These are phyloP conservation scores for Porodaedalea pini DNA, from an alignment of 1,284 basidiomycete genomes.

Conservation along the genomic window DNA sequence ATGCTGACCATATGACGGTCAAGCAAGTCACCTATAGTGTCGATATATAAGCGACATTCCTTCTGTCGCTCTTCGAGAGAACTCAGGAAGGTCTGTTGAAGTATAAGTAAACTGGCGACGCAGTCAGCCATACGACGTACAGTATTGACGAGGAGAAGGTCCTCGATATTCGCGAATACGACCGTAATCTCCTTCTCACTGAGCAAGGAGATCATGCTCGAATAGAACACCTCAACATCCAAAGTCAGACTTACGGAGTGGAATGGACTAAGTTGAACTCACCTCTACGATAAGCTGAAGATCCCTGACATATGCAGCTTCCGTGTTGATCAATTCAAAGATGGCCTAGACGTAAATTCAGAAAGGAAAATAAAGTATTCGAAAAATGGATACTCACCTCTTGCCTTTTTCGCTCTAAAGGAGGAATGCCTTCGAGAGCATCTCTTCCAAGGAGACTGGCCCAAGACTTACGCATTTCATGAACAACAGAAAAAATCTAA, in stretches of 20 bases:
- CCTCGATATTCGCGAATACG: conserved; percentile 92
- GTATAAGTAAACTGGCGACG: conserved; percentile 20
- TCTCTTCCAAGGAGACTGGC: conserved; percentile 82
- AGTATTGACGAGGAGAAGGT: conserved; percentile 84
- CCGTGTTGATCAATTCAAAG: conserved; percentile 89
- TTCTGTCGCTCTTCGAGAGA: conserved; percentile 89
- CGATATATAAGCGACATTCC: conserved; percentile 85
- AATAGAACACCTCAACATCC: conserved; percentile 69
- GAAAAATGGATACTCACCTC: conserved; percentile 54
- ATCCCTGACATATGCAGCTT: conserved; percentile 84
- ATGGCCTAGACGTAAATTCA: conserved; percentile 51
- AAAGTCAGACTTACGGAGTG: background rate
- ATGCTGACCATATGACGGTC: conserved; percentile 72
- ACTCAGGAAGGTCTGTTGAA: conserved; percentile 68
- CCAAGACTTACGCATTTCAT: conserved; percentile 67
- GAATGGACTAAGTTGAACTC: conserved; percentile 19
- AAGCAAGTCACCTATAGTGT: conserved; percentile 84
- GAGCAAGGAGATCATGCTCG: conserved; percentile 69
- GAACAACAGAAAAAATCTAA: conserved; percentile 9
- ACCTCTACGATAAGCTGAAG: conserved; percentile 89
- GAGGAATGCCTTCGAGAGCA: conserved; percentile 74
- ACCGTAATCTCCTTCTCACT: conserved; percentile 76
- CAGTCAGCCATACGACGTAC: conserved; percentile 37
- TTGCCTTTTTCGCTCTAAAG: conserved; percentile 79
- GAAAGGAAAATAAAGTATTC: background rate